Evolutionary conservation across 2,329 filamentous ascomycete genomes (phyloP).

Genomic region (Cercospora beticola): DNA sequence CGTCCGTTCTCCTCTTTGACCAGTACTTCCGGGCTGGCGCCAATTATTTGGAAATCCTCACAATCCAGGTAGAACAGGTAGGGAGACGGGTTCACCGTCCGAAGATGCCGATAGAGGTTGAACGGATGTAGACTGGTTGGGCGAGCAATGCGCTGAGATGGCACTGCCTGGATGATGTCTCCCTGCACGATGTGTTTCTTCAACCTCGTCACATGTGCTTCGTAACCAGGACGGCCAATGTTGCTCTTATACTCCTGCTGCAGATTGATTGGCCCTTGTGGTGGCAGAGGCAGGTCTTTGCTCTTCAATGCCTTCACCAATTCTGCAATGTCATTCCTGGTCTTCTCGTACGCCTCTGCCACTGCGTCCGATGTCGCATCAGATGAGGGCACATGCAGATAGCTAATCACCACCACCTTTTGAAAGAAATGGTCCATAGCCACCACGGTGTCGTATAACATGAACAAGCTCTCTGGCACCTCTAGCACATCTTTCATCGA

Average conservation of each 20-base stretch:
- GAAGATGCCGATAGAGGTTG: constrained; percentile 94
- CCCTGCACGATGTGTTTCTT: constrained; percentile 89
- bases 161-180: constrained; percentile 97
- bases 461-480: constrained; percentile 92
- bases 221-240: constrained; percentile 84
- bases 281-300: constrained; percentile 65
- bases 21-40: constrained; percentile 89
- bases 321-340: constrained; percentile 61
- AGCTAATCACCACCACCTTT: constrained; percentile 89
- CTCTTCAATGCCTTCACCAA: constrained; percentile 71
- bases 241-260: constrained; percentile 86
- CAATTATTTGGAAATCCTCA: constrained; percentile 88
- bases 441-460: constrained; percentile 92
- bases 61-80: constrained; percentile 97
- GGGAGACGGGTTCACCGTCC: constrained; percentile 95
- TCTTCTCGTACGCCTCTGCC: constrained; percentile 67
- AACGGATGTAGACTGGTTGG: constrained; percentile 92
- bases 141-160: constrained; percentile 86
- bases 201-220: constrained; percentile 78
- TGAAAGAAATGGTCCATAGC: constrained; percentile 95
- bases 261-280: constrained; percentile 69
- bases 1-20: constrained; percentile 83
- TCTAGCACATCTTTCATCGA: constrained; percentile 78
- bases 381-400: constrained; percentile 64
- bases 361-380: constrained; percentile 50